These are phyloP conservation scores for Malus hybrid DNA, from an alignment of 331 rosid genomes.

Conservation along the genomic window DNA sequence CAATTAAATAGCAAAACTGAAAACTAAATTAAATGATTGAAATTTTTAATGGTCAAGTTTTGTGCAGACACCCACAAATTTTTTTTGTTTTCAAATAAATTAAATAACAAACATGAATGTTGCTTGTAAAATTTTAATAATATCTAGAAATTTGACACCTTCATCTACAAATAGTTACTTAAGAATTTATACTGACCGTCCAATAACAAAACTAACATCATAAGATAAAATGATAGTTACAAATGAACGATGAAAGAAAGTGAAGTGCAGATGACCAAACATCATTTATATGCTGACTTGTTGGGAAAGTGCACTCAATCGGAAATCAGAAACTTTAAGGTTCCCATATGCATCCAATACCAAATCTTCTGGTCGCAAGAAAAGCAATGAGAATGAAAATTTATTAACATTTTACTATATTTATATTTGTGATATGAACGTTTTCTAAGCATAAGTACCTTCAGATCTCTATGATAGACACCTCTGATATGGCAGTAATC, in stretches of 20 bases:
- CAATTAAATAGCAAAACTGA: too few species aligned
- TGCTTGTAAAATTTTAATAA: not conserved
- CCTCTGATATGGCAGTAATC: constrained; percentile 99
- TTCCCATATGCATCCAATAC: constrained; percentile 67
- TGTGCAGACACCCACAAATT: too few species aligned
- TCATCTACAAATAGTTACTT: not conserved
- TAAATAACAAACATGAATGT: too few species aligned
- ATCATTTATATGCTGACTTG: constrained; percentile 66
- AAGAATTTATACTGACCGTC: not conserved
- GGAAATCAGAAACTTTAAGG: constrained; percentile 96
- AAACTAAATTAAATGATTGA: too few species aligned
- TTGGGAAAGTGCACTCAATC: constrained; percentile 90
- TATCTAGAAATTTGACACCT: not conserved
- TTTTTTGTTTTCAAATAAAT: too few species aligned
- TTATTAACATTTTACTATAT: not conserved
- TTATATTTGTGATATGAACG: not conserved
- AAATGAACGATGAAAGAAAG: constrained; percentile 3
- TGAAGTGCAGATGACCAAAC: constrained; percentile 11
- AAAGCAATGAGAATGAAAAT: constrained; percentile 14
- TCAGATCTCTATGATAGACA: constrained; percentile 84
- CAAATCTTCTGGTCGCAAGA: constrained; percentile 79
- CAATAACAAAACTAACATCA: not conserved
- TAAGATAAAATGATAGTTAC: constrained; percentile 1
- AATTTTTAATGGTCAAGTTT: too few species aligned
- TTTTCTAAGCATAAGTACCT: constrained; percentile 40